A percentile compares a stretch with the other conserved stretches of the same genome.
Evolutionary conservation across 768 basidiomycete species (phyloP).

Genomic region (Neoboletus subvelutipes): DNA sequence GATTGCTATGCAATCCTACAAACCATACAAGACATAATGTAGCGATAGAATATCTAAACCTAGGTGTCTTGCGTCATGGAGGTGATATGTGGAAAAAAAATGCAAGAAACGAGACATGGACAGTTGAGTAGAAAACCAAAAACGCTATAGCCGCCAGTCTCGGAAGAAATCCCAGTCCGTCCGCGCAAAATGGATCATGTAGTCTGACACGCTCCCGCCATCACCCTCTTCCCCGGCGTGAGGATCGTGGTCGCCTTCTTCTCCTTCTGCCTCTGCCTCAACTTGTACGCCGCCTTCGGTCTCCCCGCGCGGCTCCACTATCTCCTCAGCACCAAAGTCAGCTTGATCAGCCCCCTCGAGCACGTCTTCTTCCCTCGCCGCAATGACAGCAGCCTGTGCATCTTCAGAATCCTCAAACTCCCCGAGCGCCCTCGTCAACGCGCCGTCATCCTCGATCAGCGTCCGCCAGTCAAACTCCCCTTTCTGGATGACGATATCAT

Average conservation of each 20-base stretch:
- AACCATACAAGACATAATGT: slow-evolving; percentile 9
- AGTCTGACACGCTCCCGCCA: slow-evolving; percentile 77
- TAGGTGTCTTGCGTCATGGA: not conserved
- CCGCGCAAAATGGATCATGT: slow-evolving; percentile 73
- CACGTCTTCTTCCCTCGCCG: slow-evolving; percentile 68
- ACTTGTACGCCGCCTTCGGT: slow-evolving; percentile 29
- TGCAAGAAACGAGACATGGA: not conserved
- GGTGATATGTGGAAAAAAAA: slow-evolving; percentile 4
- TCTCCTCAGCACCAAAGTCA: slow-evolving; percentile 64
- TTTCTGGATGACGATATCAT: slow-evolving; percentile 88
- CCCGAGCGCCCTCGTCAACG: slow-evolving; percentile 71
- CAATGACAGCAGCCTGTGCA: slow-evolving; percentile 74
- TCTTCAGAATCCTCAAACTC: slow-evolving; percentile 90
- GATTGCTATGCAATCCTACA: not conserved
- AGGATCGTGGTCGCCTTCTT: slow-evolving; percentile 36
- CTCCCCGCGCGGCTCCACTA: slow-evolving; percentile 27
- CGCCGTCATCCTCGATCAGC: slow-evolving; percentile 63
- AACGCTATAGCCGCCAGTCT: slow-evolving; percentile 60
- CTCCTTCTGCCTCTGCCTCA: slow-evolving; percentile 39
- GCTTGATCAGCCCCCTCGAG: slow-evolving; percentile 77
- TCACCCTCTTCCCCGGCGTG: slow-evolving; percentile 46
- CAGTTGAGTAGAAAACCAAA: not conserved
- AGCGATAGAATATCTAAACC: slow-evolving; percentile 17
- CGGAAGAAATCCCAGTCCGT: slow-evolving; percentile 67
- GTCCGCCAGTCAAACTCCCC: slow-evolving; percentile 95